Evolutionary conservation across 305 asterid genomes (phyloP).

Genomic region (Fraxinus latifolia): DNA sequence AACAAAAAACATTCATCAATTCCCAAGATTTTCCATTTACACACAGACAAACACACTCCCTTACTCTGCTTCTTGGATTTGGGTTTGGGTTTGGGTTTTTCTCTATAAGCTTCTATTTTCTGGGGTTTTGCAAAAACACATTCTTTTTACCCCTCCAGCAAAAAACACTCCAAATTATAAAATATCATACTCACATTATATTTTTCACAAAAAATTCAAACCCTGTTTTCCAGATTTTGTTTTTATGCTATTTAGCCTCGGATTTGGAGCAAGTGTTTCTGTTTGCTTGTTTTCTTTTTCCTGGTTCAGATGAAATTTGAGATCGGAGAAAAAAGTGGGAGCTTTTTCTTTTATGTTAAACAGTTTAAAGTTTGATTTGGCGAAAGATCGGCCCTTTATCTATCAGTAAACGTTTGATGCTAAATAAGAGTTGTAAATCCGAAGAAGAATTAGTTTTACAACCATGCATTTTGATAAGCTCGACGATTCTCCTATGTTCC

Average conservation of each 20-base stretch:
- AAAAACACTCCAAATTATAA: constrained; percentile 21
- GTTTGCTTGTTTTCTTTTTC: background rate
- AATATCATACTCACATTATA: constrained; percentile 29
- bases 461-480: constrained; percentile 95
- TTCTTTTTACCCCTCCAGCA: constrained; percentile 21
- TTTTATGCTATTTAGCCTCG: constrained; percentile 19
- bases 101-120: constrained; percentile 29
- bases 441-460: constrained; percentile 33
- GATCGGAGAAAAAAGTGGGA: constrained; percentile 37
- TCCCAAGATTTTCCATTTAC: constrained; percentile 45
- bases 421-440: constrained; percentile 23
- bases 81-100: constrained; percentile 28
- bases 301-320: constrained; percentile 31
- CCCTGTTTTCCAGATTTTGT: constrained; percentile 19
- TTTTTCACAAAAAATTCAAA: constrained; percentile 8
- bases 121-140: constrained; percentile 60
- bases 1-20: constrained; percentile 53
- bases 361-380: constrained; percentile 7
- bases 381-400: constrained; percentile 39
- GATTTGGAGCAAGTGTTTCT: constrained; percentile 27
- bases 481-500: constrained; percentile 99
- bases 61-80: constrained; percentile 34
- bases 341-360: constrained; percentile 28
- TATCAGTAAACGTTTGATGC: constrained; percentile 34
- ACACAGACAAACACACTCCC: constrained; percentile 20